Conservation (phyloP, 148 eudicot species). For the Dysphania ambrosioides region DNA sequence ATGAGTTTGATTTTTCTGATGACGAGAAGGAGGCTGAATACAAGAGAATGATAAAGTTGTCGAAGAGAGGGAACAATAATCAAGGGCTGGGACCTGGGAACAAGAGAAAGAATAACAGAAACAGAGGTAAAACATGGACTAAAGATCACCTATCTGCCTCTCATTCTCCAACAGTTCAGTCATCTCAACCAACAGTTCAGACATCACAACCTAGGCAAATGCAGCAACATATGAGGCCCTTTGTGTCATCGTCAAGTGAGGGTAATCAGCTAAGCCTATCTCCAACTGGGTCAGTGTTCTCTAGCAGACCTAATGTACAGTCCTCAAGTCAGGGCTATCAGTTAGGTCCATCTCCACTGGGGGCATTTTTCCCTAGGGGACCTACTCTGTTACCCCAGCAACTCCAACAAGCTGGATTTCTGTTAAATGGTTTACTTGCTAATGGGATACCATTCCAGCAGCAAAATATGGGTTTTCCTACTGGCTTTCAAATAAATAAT, state of each 20-base stretch:
- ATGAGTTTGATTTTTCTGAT: conserved; percentile 79
- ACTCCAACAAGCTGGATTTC: conserved; percentile 27
- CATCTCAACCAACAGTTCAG: not conserved
- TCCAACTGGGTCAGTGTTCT: not conserved
- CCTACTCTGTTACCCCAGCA: conserved; percentile 36
- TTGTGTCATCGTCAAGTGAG: conserved; percentile 19
- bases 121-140: conserved; percentile 35
- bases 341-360: conserved; percentile 7
- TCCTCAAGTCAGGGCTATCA: conserved; percentile 15
- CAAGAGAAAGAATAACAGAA: conserved; percentile 47
- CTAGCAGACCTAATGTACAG: conserved; percentile 14
- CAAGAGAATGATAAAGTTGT: conserved; percentile 54
- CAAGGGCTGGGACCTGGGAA: conserved; percentile 34
- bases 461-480: conserved; percentile 37
- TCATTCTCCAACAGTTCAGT: conserved; percentile 11
- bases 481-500: conserved; percentile 37
- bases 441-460: conserved; percentile 50
- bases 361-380: conserved; percentile 28
- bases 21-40: conserved; percentile 92
- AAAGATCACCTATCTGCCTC: conserved; percentile 28
- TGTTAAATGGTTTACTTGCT: conserved; percentile 36
- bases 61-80: conserved; percentile 60
- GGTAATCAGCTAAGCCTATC: conserved; percentile 13
- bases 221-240: conserved; percentile 31
- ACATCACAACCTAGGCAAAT: conserved; percentile 29